Evolutionary conservation across 148 eudicot species (phyloP).

Genomic region (Silene uniflora): DNA sequence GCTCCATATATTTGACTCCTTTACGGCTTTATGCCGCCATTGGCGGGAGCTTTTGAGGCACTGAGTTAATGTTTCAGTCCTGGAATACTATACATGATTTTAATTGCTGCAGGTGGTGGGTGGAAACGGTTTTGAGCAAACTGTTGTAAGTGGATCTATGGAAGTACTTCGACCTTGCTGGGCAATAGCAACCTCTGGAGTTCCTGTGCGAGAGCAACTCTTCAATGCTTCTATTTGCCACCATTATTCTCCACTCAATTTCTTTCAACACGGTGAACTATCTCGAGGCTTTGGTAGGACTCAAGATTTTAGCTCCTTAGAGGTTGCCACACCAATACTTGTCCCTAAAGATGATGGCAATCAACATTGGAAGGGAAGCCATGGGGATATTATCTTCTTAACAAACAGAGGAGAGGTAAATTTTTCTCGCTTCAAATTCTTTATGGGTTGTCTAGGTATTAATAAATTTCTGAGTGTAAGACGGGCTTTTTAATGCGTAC

Average conservation of each 20-base stretch:
- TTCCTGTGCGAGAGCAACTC: slow-evolving; percentile 95
- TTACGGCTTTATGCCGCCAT: too few relatives aligned
- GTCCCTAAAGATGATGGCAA: slow-evolving; percentile 83
- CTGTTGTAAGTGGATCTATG: slow-evolving; percentile 97
- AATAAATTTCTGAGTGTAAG: not conserved
- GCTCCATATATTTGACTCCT: too few relatives aligned
- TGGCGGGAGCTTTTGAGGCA: not conserved
- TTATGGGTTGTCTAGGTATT: not conserved
- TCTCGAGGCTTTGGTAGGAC: slow-evolving; percentile 65
- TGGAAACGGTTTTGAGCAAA: slow-evolving; percentile 90
- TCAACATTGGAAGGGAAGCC: slow-evolving; percentile 82
- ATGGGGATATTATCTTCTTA: slow-evolving; percentile 85
- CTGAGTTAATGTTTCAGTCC: not conserved
- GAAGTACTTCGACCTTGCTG: slow-evolving; percentile 97
- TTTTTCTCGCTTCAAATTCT: not conserved
- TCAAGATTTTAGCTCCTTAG: slow-evolving; percentile 68
- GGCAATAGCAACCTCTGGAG: slow-evolving; percentile 99
- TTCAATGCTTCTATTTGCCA: slow-evolving; percentile 97
- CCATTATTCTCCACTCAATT: slow-evolving; percentile 68
- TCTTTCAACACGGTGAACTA: slow-evolving; percentile 77
- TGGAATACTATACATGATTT: not conserved
- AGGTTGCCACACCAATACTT: slow-evolving; percentile 93
- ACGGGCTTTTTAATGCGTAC: not conserved
- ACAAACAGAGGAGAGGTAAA: slow-evolving; percentile 95
- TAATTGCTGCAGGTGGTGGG: slow-evolving; percentile 68